Evolutionary conservation across 192 early-diverging fungal species (phyloP).

Genomic region (Physocladia obscura): DNA sequence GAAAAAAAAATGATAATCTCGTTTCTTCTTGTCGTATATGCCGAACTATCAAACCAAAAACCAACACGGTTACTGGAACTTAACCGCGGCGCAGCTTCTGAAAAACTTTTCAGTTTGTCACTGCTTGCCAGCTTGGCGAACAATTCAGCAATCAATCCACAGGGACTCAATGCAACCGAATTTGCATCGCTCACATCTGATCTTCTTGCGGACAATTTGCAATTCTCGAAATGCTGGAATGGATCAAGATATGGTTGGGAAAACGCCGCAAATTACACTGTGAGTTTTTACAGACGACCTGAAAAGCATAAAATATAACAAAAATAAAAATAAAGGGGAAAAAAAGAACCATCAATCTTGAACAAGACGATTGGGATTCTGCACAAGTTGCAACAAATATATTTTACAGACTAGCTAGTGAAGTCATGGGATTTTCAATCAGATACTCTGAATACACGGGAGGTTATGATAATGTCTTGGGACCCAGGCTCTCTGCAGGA

Average conservation of each 20-base stretch:
- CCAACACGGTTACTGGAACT: no score
- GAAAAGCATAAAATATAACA: no score
- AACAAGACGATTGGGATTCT: conserved; percentile 26
- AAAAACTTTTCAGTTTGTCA: background rate
- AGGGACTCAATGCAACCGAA: background rate
- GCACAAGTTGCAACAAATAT: conserved; percentile 14
- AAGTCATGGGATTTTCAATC: conserved; percentile 19
- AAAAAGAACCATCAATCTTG: background rate
- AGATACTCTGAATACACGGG: conserved; percentile 13
- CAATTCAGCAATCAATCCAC: background rate
- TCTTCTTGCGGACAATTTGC: conserved; percentile 10
- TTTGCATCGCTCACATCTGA: background rate
- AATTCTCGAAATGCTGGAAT: conserved; percentile 16
- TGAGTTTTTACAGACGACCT: background rate
- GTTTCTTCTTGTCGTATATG: no score
- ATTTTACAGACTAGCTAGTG: conserved; percentile 16
- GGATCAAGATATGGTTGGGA: conserved; percentile 19
- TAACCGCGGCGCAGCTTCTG: no score
- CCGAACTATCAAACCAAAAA: no score
- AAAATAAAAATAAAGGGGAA: background rate
- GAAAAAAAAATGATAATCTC: no score
- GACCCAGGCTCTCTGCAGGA: conserved; percentile 9
- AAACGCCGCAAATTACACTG: background rate
- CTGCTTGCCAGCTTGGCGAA: background rate
- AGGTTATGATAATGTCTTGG: conserved; percentile 18